These are phyloP conservation scores for Micromonas commoda DNA, from an alignment of 139 green algal genomes.

Conservation along the genomic window DNA sequence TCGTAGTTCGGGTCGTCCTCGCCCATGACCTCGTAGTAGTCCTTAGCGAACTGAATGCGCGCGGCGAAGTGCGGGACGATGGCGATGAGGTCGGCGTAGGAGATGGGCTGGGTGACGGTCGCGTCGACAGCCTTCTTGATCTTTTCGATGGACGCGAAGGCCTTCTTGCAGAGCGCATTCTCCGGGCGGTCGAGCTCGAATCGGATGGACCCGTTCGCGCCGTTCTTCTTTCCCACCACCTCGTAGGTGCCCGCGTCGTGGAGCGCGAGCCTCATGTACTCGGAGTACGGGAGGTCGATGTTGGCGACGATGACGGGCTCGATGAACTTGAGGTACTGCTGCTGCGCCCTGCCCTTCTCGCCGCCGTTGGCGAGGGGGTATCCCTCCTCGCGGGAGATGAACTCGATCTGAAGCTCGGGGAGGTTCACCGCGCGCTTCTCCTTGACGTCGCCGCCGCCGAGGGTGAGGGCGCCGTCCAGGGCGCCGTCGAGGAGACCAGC, in stretches of 20 bases:
- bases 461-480: too few species aligned
- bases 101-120: not conserved
- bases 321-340: constrained; percentile 19
- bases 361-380: not conserved
- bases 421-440: constrained; percentile 8
- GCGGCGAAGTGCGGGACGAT: constrained; percentile 24
- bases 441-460: not conserved
- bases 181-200: constrained; percentile 80
- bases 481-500: not conserved
- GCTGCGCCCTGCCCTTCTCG: constrained; percentile 14
- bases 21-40: constrained; percentile 20
- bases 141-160: constrained; percentile 42
- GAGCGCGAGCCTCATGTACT: constrained; percentile 64
- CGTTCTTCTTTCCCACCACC: constrained; percentile 45
- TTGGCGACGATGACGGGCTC: constrained; percentile 17
- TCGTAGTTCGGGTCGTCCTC: constrained; percentile 9
- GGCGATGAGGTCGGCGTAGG: constrained; percentile 18
- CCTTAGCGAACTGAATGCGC: constrained; percentile 11
- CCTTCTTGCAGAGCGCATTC: constrained; percentile 74
- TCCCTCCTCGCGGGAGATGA: not conserved
- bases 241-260: constrained; percentile 76
- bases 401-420: constrained; percentile 2
- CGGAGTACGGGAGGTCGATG: constrained; percentile 13
- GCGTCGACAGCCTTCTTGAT: constrained; percentile 19
- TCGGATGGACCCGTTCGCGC: constrained; percentile 69